Evolutionary conservation across 768 basidiomycete genomes (phyloP).

Genomic region (Russula sp.): DNA sequence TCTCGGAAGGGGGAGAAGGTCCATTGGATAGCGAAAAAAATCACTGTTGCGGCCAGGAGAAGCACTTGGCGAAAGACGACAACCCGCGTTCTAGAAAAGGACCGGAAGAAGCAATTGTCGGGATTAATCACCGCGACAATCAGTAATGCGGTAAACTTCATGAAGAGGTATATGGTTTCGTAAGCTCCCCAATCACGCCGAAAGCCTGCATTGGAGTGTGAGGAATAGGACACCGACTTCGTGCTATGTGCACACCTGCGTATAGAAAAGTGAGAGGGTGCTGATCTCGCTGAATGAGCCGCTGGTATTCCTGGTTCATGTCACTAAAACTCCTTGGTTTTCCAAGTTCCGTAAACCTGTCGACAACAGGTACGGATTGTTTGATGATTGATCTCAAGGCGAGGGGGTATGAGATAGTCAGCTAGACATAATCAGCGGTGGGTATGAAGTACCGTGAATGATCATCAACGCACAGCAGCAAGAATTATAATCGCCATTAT

Average conservation of each 20-base stretch:
- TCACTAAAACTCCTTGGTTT: conserved; percentile 52
- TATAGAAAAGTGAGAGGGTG: conserved; percentile 74
- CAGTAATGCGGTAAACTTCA: conserved; percentile 65
- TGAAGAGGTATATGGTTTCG: conserved; percentile 60
- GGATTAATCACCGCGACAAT: conserved; percentile 64
- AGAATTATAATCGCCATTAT: conserved; percentile 55
- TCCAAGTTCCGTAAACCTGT: conserved; percentile 70
- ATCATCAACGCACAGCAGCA: conserved; percentile 43
- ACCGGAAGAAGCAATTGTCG: conserved; percentile 71
- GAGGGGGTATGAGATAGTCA: conserved; percentile 70
- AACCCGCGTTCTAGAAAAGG: conserved; percentile 48
- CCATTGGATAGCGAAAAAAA: conserved; percentile 63
- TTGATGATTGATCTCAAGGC: conserved; percentile 55
- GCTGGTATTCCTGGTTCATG: conserved; percentile 68
- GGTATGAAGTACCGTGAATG: background rate
- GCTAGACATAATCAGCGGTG: conserved; percentile 38
- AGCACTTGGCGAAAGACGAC: conserved; percentile 58
- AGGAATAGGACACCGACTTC: background rate
- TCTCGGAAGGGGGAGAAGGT: conserved; percentile 61
- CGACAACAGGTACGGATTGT: conserved; percentile 59
- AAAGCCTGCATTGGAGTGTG: conserved; percentile 47
- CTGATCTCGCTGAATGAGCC: conserved; percentile 57
- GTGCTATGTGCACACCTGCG: conserved; percentile 45
- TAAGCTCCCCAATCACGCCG: conserved; percentile 68
- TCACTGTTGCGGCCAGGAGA: conserved; percentile 53